Conservation (phyloP, 1,284 basidiomycete genomes). For the Wolfiporia cocos region DNA sequence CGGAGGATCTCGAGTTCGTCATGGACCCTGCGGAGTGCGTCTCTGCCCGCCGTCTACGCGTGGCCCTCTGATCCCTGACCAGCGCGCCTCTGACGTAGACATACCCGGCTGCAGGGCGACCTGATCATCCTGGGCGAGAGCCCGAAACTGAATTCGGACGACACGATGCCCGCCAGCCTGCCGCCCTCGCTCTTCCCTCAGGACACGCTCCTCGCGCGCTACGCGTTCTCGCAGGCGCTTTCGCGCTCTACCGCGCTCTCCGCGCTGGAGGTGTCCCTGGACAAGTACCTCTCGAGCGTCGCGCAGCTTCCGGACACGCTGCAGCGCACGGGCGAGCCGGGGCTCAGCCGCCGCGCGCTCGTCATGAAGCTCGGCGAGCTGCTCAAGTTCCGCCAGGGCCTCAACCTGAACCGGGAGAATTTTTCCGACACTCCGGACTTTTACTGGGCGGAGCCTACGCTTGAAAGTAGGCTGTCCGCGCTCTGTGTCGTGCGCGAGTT, state of each 20-base stretch:
- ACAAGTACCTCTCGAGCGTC: constrained; percentile 77
- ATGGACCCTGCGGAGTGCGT: constrained; percentile 81
- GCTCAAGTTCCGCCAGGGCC: constrained; percentile 82
- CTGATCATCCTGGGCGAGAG: constrained; percentile 81
- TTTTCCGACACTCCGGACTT: constrained; percentile 87
- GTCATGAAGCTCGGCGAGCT: constrained; percentile 87
- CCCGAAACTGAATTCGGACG: constrained; percentile 42
- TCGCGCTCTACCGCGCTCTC: constrained; percentile 83
- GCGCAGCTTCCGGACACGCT: constrained; percentile 71
- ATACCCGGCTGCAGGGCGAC: constrained; percentile 83
- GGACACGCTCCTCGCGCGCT: constrained; percentile 74
- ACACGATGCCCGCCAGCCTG: constrained; percentile 35
- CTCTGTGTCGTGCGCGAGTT: no score
- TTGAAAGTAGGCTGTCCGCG: constrained; percentile 54
- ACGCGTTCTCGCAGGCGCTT: constrained; percentile 85
- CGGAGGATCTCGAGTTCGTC: constrained; percentile 88
- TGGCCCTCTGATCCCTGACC: no score
- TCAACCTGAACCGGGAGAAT: constrained; percentile 85
- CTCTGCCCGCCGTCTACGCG: not conserved
- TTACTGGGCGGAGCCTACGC: constrained; percentile 86
- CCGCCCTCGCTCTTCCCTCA: constrained; percentile 47
- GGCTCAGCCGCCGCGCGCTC: constrained; percentile 69
- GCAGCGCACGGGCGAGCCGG: constrained; percentile 74
- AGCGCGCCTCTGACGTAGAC: constrained; percentile 38
- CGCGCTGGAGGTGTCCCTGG: constrained; percentile 76